These are phyloP conservation scores for Saururus chinensis DNA, from an alignment of 164 flowering plant genomes.

Conservation along the genomic window DNA sequence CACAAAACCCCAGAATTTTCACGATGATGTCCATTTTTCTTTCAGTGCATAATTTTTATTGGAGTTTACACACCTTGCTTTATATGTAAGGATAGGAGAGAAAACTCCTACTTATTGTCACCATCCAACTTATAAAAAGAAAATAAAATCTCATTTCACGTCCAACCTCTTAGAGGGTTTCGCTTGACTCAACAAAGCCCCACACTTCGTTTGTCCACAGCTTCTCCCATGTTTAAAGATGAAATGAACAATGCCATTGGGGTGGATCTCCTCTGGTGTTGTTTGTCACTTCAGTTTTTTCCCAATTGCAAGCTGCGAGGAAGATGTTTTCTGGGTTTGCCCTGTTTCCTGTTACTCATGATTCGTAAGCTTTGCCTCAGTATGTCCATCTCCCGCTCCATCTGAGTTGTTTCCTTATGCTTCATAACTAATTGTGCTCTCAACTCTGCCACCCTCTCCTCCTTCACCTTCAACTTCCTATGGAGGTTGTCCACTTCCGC, in stretches of 20 bases:
- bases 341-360: conserved; percentile 32
- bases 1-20: not conserved
- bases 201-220: too few relatives aligned
- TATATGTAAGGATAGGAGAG: not conserved
- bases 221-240: too few relatives aligned
- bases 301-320: conserved; percentile 9
- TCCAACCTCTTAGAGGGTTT: too few relatives aligned
- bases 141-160: too few relatives aligned
- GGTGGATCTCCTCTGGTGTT: not conserved
- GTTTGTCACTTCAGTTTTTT: not conserved
- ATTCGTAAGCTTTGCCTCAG: conserved; percentile 66
- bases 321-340: not conserved
- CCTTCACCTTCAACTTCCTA: conserved; percentile 37
- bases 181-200: too few relatives aligned
- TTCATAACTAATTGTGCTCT: conserved; percentile 22
- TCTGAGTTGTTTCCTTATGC: conserved; percentile 33
- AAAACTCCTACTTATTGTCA: not conserved
- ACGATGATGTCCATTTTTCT: not conserved
- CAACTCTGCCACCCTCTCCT: conserved; percentile 35
- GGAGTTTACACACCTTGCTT: not conserved
- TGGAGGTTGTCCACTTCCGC: conserved; percentile 21
- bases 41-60: not conserved
- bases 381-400: conserved; percentile 52
- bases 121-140: not conserved
- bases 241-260: not conserved